phyloP scores from a whole-genome alignment of 495 filamentous ascomycete species.

The Aspergillus heteromorphus region DNA sequence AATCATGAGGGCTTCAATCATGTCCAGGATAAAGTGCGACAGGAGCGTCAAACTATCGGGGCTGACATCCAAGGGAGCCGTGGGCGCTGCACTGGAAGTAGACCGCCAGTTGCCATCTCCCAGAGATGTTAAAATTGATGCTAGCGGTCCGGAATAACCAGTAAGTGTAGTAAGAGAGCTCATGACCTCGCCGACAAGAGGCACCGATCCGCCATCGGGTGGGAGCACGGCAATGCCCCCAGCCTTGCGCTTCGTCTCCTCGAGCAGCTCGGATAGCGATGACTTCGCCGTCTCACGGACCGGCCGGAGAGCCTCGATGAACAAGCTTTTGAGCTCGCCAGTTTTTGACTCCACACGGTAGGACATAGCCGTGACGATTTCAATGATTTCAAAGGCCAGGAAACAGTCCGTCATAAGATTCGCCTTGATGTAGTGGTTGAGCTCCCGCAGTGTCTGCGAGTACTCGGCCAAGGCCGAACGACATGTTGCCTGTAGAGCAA shows the following conservation, averaged over 20 bases:
- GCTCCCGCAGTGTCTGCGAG: conserved; percentile 76
- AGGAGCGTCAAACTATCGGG: conserved; percentile 88
- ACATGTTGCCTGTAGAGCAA: conserved; percentile 71
- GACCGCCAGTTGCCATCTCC: conserved; percentile 85
- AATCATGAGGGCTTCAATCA: conserved; percentile 72
- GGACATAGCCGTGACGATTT: conserved; percentile 78
- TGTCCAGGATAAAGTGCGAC: conserved; percentile 79
- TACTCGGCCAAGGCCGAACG: conserved; percentile 72
- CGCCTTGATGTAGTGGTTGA: conserved; percentile 81
- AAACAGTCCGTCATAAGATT: conserved; percentile 93
- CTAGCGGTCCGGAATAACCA: conserved; percentile 78
- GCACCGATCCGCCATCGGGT: conserved; percentile 69
- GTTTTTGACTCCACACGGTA: conserved; percentile 74
- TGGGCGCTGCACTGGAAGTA: conserved; percentile 53
- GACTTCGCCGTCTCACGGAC: conserved; percentile 87
- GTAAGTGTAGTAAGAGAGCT: conserved; percentile 80
- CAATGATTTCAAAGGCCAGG: conserved; percentile 92
- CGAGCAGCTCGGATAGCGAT: conserved; percentile 76
- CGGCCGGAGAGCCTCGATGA: conserved; percentile 81
- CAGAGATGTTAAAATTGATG: conserved; percentile 83
- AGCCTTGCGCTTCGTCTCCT: conserved; percentile 74
- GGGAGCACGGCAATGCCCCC: conserved; percentile 60
- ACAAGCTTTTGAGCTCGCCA: conserved; percentile 75
- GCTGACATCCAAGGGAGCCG: conserved; percentile 75
- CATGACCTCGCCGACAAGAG: conserved; percentile 80